Conservation (phyloP, 805 yeast species). For the Candida multigemmis region DNA sequence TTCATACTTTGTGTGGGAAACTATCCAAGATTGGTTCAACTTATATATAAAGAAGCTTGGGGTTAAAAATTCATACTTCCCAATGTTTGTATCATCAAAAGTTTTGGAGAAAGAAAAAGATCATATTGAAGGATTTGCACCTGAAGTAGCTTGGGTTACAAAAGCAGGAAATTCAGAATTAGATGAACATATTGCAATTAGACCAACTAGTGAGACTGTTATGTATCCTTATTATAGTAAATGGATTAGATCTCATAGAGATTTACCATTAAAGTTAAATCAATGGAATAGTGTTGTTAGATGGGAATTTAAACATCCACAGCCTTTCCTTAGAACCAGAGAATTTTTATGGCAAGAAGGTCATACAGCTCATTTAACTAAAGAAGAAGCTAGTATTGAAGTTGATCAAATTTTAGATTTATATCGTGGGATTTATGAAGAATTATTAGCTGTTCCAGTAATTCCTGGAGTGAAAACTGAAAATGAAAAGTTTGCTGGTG, state of each 20-base stretch:
- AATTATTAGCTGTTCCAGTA: slow-evolving; percentile 94
- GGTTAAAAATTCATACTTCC: slow-evolving; percentile 93
- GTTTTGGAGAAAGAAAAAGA: slow-evolving; percentile 97
- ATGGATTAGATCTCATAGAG: slow-evolving; percentile 98
- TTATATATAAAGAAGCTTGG: slow-evolving; percentile 74
- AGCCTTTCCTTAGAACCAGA: slow-evolving; percentile 97
- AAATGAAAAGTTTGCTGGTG: slow-evolving; percentile 98
- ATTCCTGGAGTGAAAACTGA: slow-evolving; percentile 92
- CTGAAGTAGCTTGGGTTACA: slow-evolving; percentile 99
- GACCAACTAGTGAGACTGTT: slow-evolving; percentile 99
- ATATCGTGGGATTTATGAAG: slow-evolving; percentile 80
- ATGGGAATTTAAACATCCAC: slow-evolving; percentile 99
- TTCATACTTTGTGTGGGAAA: slow-evolving; percentile 91
- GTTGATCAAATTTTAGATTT: slow-evolving; percentile 79
- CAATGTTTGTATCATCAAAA: slow-evolving; percentile 91
- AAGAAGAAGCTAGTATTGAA: slow-evolving; percentile 73
- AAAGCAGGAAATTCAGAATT: slow-evolving; percentile 88
- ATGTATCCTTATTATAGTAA: slow-evolving; percentile 99
- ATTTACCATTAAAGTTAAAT: slow-evolving; percentile 89
- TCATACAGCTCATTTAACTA: slow-evolving; percentile 91
- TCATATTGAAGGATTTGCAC: slow-evolving; percentile 98
- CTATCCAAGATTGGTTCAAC: slow-evolving; percentile 84
- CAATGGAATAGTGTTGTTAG: slow-evolving; percentile 99
- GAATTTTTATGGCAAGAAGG: slow-evolving; percentile 99
- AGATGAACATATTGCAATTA: slow-evolving; percentile 97